phyloP scores from a whole-genome alignment of 2,329 filamentous ascomycete species.

The Hymenoscyphus scutula region DNA sequence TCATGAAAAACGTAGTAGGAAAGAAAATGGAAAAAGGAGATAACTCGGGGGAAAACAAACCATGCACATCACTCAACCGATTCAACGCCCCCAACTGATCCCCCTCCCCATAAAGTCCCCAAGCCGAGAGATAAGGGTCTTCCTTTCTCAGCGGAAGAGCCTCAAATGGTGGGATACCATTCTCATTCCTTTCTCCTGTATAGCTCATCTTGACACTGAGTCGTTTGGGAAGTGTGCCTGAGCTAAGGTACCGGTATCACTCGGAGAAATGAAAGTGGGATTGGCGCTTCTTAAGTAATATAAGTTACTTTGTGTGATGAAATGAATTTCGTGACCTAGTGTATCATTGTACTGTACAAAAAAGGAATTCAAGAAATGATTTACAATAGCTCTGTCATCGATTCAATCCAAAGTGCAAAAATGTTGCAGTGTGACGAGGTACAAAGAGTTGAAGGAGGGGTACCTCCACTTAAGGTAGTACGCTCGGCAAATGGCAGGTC shows the following conservation, averaged over 20 bases:
- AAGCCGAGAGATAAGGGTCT: conserved; percentile 27
- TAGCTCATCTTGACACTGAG: conserved; percentile 1
- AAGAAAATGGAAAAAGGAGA: too few species aligned
- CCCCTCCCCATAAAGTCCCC: conserved; percentile 47
- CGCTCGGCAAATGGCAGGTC: too few species aligned
- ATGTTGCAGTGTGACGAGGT: background rate
- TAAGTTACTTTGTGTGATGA: too few species aligned
- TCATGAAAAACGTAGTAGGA: background rate
- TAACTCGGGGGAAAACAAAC: conserved; percentile 34
- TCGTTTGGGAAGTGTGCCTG: too few species aligned
- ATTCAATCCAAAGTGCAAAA: too few species aligned
- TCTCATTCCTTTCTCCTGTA: background rate
- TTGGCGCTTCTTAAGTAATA: too few species aligned
- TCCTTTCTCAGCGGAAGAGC: background rate
- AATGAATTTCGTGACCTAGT: too few species aligned
- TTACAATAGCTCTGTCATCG: too few species aligned
- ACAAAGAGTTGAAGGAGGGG: background rate
- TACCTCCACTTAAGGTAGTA: background rate
- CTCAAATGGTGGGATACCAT: conserved; percentile 1
- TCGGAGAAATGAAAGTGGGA: too few species aligned
- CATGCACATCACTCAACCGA: conserved; percentile 42
- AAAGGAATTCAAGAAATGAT: too few species aligned
- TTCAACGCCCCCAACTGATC: conserved; percentile 46
- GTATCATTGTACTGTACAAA: too few species aligned
- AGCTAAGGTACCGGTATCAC: too few species aligned